phyloP scores from a whole-genome alignment of 1,139 yeast genomes.

The Blastobotrys malaysiensis region DNA sequence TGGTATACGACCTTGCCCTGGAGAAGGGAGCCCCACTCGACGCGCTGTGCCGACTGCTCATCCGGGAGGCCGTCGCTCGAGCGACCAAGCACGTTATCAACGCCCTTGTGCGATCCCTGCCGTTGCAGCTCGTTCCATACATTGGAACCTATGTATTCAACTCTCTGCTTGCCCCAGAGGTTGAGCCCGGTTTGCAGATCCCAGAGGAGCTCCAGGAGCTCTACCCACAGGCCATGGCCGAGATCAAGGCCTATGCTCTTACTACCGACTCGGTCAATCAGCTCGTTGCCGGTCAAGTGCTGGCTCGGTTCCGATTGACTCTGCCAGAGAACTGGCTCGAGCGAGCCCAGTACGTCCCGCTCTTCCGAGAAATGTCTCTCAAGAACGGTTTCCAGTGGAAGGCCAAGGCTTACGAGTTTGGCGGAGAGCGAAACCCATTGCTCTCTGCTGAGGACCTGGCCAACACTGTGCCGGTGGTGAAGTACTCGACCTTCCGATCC shows the following conservation, averaged over 20 bases:
- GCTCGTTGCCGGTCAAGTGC: constrained; percentile 48
- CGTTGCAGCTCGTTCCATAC: constrained; percentile 51
- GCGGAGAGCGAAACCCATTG: constrained; percentile 28
- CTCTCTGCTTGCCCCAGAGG: constrained; percentile 50
- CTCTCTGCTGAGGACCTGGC: constrained; percentile 48
- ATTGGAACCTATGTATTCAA: constrained; percentile 71
- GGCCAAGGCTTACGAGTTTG: constrained; percentile 46
- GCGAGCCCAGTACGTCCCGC: constrained; percentile 27
- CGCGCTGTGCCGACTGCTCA: constrained; percentile 45
- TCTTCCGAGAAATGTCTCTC: constrained; percentile 67
- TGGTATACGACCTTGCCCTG: constrained; percentile 17
- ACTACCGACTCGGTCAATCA: constrained; percentile 41
- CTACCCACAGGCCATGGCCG: constrained; percentile 39
- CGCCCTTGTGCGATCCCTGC: constrained; percentile 41
- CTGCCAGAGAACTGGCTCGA: constrained; percentile 43
- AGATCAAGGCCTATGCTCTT: constrained; percentile 38
- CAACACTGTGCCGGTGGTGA: constrained; percentile 66
- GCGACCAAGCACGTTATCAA: constrained; percentile 72
- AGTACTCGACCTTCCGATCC: constrained; percentile 64
- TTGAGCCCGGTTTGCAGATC: constrained; percentile 1
- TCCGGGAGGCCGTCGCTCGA: constrained; percentile 74
- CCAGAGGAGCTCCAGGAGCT: constrained; percentile 38
- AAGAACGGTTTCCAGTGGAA: constrained; percentile 88
- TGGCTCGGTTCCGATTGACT: constrained; percentile 48
- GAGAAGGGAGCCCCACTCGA: constrained; percentile 15